Evolutionary conservation across 2,329 filamentous ascomycete genomes (phyloP), one percentile per base, ranked within the genome.

Genomic region (Alternaria tenuissima): DNA sequence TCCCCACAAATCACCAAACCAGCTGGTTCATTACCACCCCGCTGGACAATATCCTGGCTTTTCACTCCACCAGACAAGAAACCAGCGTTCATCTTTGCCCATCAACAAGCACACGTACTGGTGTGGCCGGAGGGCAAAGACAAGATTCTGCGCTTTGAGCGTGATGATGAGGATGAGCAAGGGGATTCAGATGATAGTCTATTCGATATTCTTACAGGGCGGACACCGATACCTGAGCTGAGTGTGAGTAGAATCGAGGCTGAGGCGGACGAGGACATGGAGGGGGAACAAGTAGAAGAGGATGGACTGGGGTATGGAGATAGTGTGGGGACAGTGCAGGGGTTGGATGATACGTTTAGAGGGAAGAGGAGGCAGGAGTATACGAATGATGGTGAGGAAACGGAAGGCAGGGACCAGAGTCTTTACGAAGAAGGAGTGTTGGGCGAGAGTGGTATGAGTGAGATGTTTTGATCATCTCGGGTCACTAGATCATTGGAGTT

Each of bases 101-200:
- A 81, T 38, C 72, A 73, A 51, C 70, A 74, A 7, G 71, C 69
- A n/a, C 81, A 80, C 57, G 54, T 78, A 0, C 62, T 83, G 12
- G 63, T 80, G 0, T 82, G 79, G 70, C 82, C 81, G 0, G 74
- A 80, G 16, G 82, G 81, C 16, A 75, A 73, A 59, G 73, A 79
- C 42, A 58, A 68, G 34, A 73, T 79, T 24, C 61, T 77, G 5
- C 63, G 67, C 3, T 76, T 77, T 57, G 71, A 74, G 8, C 66
- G 55, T 22, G 32, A 47, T 0, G 52, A 38, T 0, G 65, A 69
- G 4, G 72, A 78, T 11, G 62, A 53, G 22, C 78, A 73, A 30
- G 77, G 80, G 6, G 76, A 75, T 5, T 80, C 78, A 53, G 81
- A 84, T 28, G 82, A 84, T 62, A 83, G 80, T 42, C 63, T 84